These are phyloP conservation scores for Mrakia frigida DNA, from an alignment of 768 basidiomycete species.

Conservation along the genomic window DNA sequence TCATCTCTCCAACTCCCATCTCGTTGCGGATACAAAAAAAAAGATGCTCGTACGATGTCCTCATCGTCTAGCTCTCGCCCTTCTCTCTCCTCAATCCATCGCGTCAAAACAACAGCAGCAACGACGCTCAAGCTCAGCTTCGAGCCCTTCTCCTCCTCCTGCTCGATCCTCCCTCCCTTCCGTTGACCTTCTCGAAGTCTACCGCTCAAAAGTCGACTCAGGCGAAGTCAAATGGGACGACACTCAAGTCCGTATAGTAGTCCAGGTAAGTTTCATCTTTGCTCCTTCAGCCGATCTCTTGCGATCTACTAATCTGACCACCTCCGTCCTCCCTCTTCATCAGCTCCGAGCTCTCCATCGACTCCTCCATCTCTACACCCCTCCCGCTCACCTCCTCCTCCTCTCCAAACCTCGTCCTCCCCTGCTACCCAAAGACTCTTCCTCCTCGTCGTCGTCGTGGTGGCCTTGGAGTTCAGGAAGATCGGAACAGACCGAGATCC, in stretches of 20 bases:
- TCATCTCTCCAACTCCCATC: not conserved
- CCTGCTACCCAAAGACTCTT: not conserved
- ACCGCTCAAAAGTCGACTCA: constrained; percentile 15
- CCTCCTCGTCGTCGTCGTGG: constrained; percentile 2
- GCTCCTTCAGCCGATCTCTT: not conserved
- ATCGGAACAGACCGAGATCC: not conserved
- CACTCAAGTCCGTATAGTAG: constrained; percentile 21
- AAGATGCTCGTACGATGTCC: constrained; percentile 13
- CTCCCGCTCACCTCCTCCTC: constrained; percentile 15
- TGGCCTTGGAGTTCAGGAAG: constrained; percentile 18
- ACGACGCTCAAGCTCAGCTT: not conserved
- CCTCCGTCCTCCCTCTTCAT: not conserved
- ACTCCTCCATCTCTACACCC: constrained; percentile 15
- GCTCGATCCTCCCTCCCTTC: not conserved
- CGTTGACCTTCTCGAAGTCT: constrained; percentile 24
- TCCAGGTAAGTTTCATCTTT: not conserved
- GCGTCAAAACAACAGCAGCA: not conserved
- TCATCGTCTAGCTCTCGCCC: constrained; percentile 9
- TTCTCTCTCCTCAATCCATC: constrained; percentile 2
- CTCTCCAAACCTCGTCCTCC: constrained; percentile 7
- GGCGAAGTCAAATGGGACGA: constrained; percentile 31
- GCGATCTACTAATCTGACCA: not conserved
- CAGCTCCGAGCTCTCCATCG: constrained; percentile 28
- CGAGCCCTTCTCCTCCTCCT: not conserved
- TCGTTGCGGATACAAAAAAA: not conserved